Evolutionary conservation across 108 stramenopile genomes (phyloP).

Genomic region (Pseudonitzschia pungens): DNA sequence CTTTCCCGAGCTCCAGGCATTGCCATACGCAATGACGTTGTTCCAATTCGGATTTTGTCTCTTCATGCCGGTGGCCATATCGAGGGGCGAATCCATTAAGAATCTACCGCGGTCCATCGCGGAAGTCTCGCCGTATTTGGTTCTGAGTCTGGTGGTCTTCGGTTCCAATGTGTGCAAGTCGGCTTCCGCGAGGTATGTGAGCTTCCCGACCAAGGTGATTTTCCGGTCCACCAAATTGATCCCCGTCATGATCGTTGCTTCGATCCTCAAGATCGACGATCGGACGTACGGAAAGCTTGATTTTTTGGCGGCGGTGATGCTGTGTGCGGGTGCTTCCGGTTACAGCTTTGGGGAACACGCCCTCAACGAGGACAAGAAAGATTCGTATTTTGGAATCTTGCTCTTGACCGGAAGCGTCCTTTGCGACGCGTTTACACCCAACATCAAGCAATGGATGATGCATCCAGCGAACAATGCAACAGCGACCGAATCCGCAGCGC

Average conservation of each 20-base stretch:
- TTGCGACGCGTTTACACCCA: constrained; percentile 73
- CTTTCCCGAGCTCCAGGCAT: constrained; percentile 43
- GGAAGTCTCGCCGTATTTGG: constrained; percentile 47
- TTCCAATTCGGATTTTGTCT: constrained; percentile 73
- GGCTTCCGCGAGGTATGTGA: constrained; percentile 53
- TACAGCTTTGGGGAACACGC: constrained; percentile 37
- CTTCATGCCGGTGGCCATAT: constrained; percentile 37
- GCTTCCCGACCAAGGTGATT: constrained; percentile 74
- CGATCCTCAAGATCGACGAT: constrained; percentile 29
- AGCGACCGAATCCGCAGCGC: constrained; percentile 2
- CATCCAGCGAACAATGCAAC: constrained; percentile 17
- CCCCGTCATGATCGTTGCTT: constrained; percentile 69
- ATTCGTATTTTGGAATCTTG: constrained; percentile 37
- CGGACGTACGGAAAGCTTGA: constrained; percentile 43
- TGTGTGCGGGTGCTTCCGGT: constrained; percentile 66
- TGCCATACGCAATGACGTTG: constrained; percentile 50
- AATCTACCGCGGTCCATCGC: constrained; percentile 43
- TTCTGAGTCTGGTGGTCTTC: constrained; percentile 53
- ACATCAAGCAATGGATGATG: constrained; percentile 63
- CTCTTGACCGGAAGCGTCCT: constrained; percentile 56
- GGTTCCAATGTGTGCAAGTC: constrained; percentile 58
- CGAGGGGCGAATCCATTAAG: constrained; percentile 37
- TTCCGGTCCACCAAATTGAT: constrained; percentile 68
- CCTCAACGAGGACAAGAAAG: constrained; percentile 12
- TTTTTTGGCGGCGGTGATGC: constrained; percentile 52